These are phyloP conservation scores for Colletotrichum tropicale DNA, from an alignment of 2,329 filamentous ascomycete genomes.

Conservation along the genomic window DNA sequence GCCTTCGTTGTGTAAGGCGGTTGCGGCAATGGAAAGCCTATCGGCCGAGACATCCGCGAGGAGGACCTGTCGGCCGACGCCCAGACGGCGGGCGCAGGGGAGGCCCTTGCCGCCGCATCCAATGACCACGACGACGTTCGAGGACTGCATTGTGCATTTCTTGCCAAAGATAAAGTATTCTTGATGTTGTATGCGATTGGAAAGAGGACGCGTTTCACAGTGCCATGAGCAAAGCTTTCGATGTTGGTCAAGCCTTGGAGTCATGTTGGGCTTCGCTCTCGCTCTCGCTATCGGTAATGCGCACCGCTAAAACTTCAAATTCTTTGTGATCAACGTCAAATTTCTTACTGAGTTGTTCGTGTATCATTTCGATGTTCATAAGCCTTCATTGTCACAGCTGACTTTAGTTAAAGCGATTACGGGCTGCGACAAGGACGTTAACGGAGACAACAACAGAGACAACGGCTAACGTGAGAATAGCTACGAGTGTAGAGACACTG, in stretches of 20 bases:
- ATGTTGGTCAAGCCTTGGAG: background rate
- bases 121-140: background rate
- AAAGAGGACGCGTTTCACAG: background rate
- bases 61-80: background rate
- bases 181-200: background rate
- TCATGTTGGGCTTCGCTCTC: background rate
- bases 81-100: background rate
- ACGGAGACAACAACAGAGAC: background rate
- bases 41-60: background rate
- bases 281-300: background rate
- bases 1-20: background rate
- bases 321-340: rapidly evolving
- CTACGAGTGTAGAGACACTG: background rate
- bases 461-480: rapidly evolving
- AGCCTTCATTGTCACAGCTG: rapidly evolving
- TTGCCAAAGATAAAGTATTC: background rate
- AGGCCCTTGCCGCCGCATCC: background rate
- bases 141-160: background rate
- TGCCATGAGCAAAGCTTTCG: background rate
- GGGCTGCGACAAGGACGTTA: background rate
- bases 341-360: rapidly evolving
- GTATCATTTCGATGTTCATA: rapidly evolving
- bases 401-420: background rate
- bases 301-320: background rate
- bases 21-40: background rate